Evolutionary conservation across 1,284 basidiomycete species (phyloP).

Genomic region (Microbotryum scabiosae): DNA sequence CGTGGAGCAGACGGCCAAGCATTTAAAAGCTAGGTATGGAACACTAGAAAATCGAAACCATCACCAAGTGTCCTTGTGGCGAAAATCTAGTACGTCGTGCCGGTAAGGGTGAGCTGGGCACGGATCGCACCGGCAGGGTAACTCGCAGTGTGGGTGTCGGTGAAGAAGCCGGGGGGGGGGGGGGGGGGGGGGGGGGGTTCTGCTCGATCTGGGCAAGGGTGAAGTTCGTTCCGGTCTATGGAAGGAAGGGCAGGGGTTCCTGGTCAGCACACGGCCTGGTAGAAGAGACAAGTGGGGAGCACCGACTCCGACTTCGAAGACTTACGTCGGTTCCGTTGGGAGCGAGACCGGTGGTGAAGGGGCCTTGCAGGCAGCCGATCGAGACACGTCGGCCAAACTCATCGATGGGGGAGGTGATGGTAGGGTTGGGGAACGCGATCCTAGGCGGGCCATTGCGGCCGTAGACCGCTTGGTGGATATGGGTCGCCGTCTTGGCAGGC

Average conservation of each 20-base stretch:
- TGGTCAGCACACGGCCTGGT: not conserved
- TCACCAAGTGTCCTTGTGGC: not conserved
- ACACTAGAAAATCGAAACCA: too few relatives aligned
- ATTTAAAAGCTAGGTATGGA: too few relatives aligned
- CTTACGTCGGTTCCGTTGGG: slow-evolving; percentile 34
- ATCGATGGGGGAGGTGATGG: slow-evolving; percentile 25
- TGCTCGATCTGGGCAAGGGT: slow-evolving; percentile 36
- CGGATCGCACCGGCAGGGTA: slow-evolving; percentile 40
- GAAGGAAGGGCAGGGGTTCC: not conserved
- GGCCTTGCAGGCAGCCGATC: slow-evolving; percentile 39
- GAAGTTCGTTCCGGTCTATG: slow-evolving; percentile 36
- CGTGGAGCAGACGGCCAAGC: too few relatives aligned
- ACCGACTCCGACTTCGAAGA: not conserved
- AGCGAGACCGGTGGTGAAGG: slow-evolving; percentile 40
- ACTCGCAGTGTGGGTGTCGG: slow-evolving; percentile 38
- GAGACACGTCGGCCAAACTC: slow-evolving; percentile 35
- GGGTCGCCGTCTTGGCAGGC: slow-evolving; percentile 40
- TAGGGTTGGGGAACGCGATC: slow-evolving; percentile 40
- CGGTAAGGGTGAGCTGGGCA: slow-evolving; percentile 35
- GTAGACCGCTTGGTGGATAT: slow-evolving; percentile 38
- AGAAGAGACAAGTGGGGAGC: not conserved
- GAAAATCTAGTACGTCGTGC: slow-evolving; percentile 3
- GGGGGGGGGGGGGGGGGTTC: slow-evolving; percentile 37
- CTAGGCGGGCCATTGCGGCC: slow-evolving; percentile 40
- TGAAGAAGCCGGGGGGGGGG: slow-evolving; percentile 39